Percentiles rank a stretch among this genome's conserved stretches.
These are phyloP conservation scores for Calonectria honghensis DNA, from an alignment of 2,329 filamentous ascomycete species.

Conservation along the genomic window DNA sequence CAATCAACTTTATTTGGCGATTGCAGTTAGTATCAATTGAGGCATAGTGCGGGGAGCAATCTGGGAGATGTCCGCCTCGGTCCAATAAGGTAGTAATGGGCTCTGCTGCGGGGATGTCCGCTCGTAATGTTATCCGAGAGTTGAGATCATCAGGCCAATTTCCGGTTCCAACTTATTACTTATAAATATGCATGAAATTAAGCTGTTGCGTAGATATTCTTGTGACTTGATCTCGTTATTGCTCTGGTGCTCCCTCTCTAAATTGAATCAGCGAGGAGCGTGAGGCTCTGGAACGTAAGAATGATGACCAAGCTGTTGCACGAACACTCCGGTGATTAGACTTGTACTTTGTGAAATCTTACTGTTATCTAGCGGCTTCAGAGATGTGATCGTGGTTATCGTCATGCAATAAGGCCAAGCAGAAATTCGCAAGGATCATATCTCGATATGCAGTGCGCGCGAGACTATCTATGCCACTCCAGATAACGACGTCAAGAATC, in stretches of 20 bases:
- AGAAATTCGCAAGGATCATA: background rate
- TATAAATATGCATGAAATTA: background rate
- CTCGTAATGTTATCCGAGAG: background rate
- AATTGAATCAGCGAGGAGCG: background rate
- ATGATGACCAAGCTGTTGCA: no score
- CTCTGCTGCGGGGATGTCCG: background rate
- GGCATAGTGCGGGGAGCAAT: background rate
- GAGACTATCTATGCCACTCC: background rate
- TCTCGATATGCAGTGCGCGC: background rate
- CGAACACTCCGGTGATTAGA: background rate
- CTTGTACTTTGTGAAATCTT: background rate
- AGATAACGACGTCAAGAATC: background rate
- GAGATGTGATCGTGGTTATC: background rate
- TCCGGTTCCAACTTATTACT: background rate
- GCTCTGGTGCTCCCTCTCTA: background rate
- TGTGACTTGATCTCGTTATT: background rate
- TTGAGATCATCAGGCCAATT: background rate
- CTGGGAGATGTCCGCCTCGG: background rate
- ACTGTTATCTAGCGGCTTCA: background rate
- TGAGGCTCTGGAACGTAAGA: no score
- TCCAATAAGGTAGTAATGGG: background rate
- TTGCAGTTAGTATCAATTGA: background rate
- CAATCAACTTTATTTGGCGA: background rate
- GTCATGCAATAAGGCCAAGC: background rate
- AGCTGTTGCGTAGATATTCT: background rate